phyloP scores from a whole-genome alignment of 345 rosid species.

The Populus alba region DNA sequence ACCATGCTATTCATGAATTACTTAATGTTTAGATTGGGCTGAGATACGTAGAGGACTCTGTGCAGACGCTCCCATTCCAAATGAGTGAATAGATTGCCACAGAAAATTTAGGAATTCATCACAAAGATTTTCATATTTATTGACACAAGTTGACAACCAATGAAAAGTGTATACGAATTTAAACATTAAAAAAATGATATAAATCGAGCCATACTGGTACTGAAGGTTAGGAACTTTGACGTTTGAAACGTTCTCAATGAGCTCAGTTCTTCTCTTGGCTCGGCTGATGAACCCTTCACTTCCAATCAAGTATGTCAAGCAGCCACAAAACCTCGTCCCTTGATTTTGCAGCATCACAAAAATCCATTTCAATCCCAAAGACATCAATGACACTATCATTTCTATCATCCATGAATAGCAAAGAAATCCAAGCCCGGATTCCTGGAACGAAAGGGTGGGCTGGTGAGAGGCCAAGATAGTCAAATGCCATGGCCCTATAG shows the following conservation, averaged over 20 bases:
- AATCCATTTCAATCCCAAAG: constrained; percentile 86
- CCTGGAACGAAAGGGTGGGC: constrained; percentile 69
- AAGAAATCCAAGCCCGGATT: constrained; percentile 79
- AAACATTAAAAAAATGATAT: not conserved
- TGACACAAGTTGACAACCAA: not conserved
- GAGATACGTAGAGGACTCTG: not conserved
- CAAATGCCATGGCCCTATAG: constrained; percentile 72
- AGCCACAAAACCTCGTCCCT: constrained; percentile 92
- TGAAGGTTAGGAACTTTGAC: not conserved
- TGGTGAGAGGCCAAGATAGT: constrained; percentile 79
- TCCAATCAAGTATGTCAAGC: constrained; percentile 92
- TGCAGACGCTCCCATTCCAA: not conserved
- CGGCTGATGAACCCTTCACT: constrained; percentile 36
- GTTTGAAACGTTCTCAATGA: not conserved
- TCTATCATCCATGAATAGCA: constrained; percentile 69
- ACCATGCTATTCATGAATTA: not conserved
- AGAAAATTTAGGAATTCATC: not conserved
- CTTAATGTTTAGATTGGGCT: not conserved
- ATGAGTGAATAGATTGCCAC: not conserved
- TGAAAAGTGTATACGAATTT: not conserved
- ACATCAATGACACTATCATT: constrained; percentile 59
- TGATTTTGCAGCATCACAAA: constrained; percentile 71
- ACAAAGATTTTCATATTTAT: not conserved
- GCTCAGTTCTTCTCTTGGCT: not conserved
- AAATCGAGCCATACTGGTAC: not conserved